Base-by-base conservation (phyloP, 2,329 filamentous ascomycete genomes). In the Apiospora phragmitis region DNA sequence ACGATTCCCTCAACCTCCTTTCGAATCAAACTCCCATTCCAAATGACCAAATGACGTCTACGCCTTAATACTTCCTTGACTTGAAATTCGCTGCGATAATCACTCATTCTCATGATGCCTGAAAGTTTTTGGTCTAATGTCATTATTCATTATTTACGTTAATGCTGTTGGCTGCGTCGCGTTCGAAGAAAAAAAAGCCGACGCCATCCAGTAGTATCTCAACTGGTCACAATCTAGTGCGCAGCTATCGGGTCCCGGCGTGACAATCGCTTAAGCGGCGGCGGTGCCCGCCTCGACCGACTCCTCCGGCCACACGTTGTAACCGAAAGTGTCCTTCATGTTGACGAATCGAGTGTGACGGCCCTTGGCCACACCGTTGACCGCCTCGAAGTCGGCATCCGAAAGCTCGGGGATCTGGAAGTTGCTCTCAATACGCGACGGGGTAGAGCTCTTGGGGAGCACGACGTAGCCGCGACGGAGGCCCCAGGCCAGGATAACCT, bases 311-410 rank as follows among this genome's bases (percentile, higher is more conserved):
- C 89, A 91, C 67, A 93, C 87, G 75, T 94, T 85, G 79, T 92
- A 93, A 8, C 92, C 92, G 80, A 94, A 94, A 1, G 90, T 93
- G 74, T 93, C 91, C 86, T 93, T 94, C 92, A 94, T 94, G 83
- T 94, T 93, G 71, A 94, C 92, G 77, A 94, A 94, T 47, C 92
- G 88, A 35, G 87, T 88, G 80, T 92, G 89, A 68, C 91, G 86
- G 45, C 89, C 89, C 78, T 88, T 85, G 0, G 91, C 90, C 9
- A 93, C 91, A 72, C 84, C 80, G 81, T 92, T 87, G 69, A 92
- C 85, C 8, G 88, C 89, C 74, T 86, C 84, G 75, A 90, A 92
- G 77, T 92, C 87, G 45, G 81, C 85, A 66, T 88, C 84, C 4
- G 80, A 81, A 71, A 92, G 80, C 73, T 88, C 81, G 41, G 90